Percentiles rank a stretch among this genome's conserved stretches.
Evolutionary conservation across 345 rosid genomes (phyloP).

Genomic region (Psidium guajava): DNA sequence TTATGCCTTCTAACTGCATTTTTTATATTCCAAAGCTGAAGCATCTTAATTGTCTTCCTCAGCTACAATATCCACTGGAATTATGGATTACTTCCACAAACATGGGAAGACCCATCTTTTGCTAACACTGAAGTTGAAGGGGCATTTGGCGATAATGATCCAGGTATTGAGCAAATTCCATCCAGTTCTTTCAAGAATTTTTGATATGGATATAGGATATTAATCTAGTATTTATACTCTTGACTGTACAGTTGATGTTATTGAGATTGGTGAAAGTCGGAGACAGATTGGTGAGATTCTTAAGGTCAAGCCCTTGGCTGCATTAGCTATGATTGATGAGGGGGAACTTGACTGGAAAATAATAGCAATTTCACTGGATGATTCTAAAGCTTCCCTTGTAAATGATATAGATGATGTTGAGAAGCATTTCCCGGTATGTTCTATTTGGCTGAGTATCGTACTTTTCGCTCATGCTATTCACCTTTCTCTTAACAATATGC

Average conservation of each 20-base stretch:
- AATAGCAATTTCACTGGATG: constrained; percentile 86
- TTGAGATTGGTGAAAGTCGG: constrained; percentile 75
- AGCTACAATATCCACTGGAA: constrained; percentile 96
- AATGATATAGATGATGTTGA: constrained; percentile 84
- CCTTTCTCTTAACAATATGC: neutral
- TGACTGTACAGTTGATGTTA: constrained; percentile 64
- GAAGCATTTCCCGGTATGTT: constrained; percentile 81
- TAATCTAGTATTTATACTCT: neutral
- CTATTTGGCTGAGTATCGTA: neutral
- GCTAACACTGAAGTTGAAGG: constrained; percentile 83
- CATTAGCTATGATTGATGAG: constrained; percentile 94
- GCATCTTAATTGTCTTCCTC: neutral
- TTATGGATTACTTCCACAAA: constrained; percentile 95
- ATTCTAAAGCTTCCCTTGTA: constrained; percentile 86
- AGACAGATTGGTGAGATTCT: constrained; percentile 71
- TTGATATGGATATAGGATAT: neutral
- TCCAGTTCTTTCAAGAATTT: neutral
- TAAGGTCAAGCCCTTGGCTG: constrained; percentile 79
- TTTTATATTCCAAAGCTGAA: neutral
- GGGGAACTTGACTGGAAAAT: constrained; percentile 99
- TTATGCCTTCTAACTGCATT: neutral
- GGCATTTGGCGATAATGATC: constrained; percentile 92
- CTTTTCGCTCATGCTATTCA: neutral
- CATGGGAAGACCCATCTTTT: constrained; percentile 96
- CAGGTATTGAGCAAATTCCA: constrained; percentile 29